Percentiles rank a stretch among this genome's conserved stretches.
Conservation (phyloP, 495 filamentous ascomycete species). For the Aspergillus affinis region DNA sequence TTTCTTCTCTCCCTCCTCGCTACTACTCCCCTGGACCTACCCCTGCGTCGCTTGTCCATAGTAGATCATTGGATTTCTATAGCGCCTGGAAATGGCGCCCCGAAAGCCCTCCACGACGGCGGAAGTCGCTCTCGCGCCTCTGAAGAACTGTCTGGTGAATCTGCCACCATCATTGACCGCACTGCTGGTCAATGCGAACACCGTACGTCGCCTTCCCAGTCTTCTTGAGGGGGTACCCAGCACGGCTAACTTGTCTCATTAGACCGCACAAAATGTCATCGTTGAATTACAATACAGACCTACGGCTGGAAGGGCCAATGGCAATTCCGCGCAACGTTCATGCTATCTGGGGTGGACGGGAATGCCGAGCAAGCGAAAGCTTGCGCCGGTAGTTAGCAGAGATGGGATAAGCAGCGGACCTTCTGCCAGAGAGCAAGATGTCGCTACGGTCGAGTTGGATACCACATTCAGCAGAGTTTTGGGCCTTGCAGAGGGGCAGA, state of each 20-base stretch:
- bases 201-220: constrained; percentile 52
- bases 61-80: constrained; percentile 8
- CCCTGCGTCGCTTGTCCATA: constrained; percentile 5
- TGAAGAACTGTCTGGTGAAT: constrained; percentile 94
- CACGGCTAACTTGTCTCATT: constrained; percentile 8
- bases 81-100: constrained; percentile 55
- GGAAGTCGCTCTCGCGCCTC: constrained; percentile 74
- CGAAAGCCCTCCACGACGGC: constrained; percentile 69
- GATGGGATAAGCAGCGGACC: constrained; percentile 66
- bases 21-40: constrained; percentile 9
- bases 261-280: constrained; percentile 93
- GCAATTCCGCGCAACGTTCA: constrained; percentile 57
- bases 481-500: constrained; percentile 80
- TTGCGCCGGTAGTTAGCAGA: constrained; percentile 67
- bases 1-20: constrained; percentile 21
- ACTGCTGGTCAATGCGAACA: constrained; percentile 81
- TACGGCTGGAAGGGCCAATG: constrained; percentile 37
- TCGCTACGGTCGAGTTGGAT: constrained; percentile 80
- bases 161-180: constrained; percentile 81
- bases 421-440: constrained; percentile 65
- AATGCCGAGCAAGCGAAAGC: constrained; percentile 85
- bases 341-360: constrained; percentile 94
- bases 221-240: neutral
- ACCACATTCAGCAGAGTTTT: constrained; percentile 81
- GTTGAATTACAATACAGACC: constrained; percentile 77